These are phyloP conservation scores for Adansonia digitata DNA, from an alignment of 345 rosid species.

Conservation along the genomic window DNA sequence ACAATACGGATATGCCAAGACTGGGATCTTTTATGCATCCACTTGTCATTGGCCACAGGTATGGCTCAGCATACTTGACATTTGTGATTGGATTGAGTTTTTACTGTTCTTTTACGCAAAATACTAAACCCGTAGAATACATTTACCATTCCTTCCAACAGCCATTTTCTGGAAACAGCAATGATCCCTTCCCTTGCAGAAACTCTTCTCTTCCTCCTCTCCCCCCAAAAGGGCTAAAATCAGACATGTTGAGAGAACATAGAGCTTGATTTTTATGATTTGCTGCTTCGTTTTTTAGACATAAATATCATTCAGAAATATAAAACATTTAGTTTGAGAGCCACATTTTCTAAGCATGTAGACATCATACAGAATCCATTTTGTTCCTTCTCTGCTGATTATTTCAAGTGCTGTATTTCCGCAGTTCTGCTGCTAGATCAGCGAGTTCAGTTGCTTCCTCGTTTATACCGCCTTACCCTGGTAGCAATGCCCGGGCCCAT, in stretches of 20 bases:
- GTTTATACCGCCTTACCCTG: slow-evolving; percentile 72
- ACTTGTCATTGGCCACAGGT: slow-evolving; percentile 77
- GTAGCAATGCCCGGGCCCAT: slow-evolving; percentile 78
- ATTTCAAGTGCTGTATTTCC: slow-evolving; percentile 4
- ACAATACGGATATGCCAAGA: slow-evolving; percentile 57
- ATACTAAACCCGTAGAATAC: neutral
- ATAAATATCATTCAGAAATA: neutral
- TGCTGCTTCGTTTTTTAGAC: neutral
- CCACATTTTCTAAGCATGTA: neutral
- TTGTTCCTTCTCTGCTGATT: neutral
- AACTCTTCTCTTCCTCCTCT: neutral
- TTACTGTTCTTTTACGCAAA: neutral
- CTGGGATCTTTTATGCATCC: slow-evolving; percentile 76
- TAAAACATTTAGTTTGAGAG: neutral
- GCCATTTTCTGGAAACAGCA: neutral
- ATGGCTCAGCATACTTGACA: slow-evolving; percentile 11
- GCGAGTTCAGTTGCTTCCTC: slow-evolving; percentile 66
- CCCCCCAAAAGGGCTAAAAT: neutral
- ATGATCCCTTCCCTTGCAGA: neutral
- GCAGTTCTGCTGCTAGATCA: slow-evolving; percentile 58
- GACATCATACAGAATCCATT: neutral
- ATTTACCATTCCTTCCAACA: neutral
- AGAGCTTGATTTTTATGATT: neutral
- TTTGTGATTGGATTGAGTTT: neutral
- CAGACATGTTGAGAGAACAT: neutral